Evolutionary conservation across 2,329 filamentous ascomycete species (phyloP), one percentile per base, ranked within the genome.

Genomic region (Aureobasidium uvarum): DNA sequence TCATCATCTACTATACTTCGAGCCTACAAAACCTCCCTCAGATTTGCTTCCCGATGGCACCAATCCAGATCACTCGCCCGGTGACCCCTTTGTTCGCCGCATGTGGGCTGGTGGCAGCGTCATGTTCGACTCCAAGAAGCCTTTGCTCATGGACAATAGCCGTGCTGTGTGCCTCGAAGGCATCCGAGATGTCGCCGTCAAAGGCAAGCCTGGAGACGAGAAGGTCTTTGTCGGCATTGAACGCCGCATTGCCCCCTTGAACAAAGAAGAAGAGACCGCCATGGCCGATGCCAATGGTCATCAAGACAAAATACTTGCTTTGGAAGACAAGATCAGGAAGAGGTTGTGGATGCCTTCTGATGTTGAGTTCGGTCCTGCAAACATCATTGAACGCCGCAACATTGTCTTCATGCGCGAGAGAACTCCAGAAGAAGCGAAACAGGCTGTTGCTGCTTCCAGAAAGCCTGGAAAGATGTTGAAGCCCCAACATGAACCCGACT

Each of bases 61-160:
- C 0, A 94, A 98, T 74, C 81, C 85, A 5, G 81, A 89, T 62
- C 92, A 96, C 73, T 87, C 83, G 28, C 94, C 94, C 0, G 91
- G 89, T 1, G 74, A 74, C 4, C 86, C 87, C 1, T 96, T 90
- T 74, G 83, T 83, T 59, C 85, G 90, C 25, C 87, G 95, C 20
- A 86, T 99, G 80, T 99, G 95, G 95, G 91, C 91, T 16, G 92
- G 93, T 38, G 95, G 94, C 0, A 83, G 83, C 46, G 77, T 97
- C 10, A 74, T 73, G 1, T 90, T 90, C 70, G 75, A 77, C 20
- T 66, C 75, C 38, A 67, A 69, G 20, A 68, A 73, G 58, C 72
- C 74, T 0, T 65, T 73, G 14, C 68, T 70, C 6, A 68, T 78
- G 48, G 75, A 77, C 66, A 71, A 70, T 66, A 39, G 66, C 23